Conservation (phyloP, 2,329 filamentous ascomycete genomes). For the Fusarium tanahbumbuense region DNA sequence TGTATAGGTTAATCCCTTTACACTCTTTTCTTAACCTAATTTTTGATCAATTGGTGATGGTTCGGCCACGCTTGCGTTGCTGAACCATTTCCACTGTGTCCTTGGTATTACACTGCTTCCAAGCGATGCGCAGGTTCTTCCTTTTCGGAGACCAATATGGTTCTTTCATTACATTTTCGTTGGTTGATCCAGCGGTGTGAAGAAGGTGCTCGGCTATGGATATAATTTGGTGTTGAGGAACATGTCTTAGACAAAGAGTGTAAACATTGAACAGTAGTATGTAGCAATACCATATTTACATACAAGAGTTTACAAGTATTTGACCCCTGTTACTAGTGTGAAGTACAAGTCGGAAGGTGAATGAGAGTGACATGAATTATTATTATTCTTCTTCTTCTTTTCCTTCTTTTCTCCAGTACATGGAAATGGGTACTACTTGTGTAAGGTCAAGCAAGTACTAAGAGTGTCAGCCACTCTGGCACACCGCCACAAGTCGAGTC, state of each 20-base stretch:
- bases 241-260: background rate
- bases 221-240: background rate
- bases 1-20: conserved; percentile 43
- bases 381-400: background rate
- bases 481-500: conserved; percentile 31
- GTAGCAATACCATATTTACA: background rate
- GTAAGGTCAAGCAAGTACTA: background rate
- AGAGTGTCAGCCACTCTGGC: conserved; percentile 26
- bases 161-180: conserved; percentile 42
- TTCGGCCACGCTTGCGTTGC: conserved; percentile 36
- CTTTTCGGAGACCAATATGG: background rate
- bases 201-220: conserved; percentile 13
- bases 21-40: conserved; percentile 22
- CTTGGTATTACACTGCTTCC: conserved; percentile 47
- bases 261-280: background rate
- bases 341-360: background rate
- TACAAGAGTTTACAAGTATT: background rate
- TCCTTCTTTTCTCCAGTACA: background rate
- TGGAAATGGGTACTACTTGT: background rate
- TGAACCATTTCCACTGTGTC: conserved; percentile 31
- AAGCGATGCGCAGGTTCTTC: conserved; percentile 32
- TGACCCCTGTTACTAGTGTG: background rate
- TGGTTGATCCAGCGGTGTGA: conserved; percentile 41
- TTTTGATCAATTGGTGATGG: conserved; percentile 37
- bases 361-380: background rate